phyloP scores from a whole-genome alignment of 2,329 filamentous ascomycete species.

The Tolypocladium ophioglossoides region DNA sequence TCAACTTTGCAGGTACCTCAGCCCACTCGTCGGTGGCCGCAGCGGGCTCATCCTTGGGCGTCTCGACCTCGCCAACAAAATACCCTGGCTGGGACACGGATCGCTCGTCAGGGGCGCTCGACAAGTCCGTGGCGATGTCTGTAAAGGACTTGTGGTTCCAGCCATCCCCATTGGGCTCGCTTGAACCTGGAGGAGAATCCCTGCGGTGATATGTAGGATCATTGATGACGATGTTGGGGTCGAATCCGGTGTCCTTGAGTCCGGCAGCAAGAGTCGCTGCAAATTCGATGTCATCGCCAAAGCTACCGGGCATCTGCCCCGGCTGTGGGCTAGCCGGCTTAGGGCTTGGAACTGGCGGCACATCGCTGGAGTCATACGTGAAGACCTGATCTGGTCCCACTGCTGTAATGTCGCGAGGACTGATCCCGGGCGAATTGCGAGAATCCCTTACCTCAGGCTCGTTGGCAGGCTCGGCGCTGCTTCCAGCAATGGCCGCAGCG shows the following conservation, averaged over 20 bases:
- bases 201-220: conserved; percentile 53
- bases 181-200: conserved; percentile 51
- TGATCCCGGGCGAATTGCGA: conserved; percentile 7
- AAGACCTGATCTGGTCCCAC: conserved; percentile 12
- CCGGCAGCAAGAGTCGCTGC: conserved; percentile 60
- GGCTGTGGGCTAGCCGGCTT: conserved; percentile 39
- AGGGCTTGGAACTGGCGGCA: conserved; percentile 44
- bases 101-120: not conserved
- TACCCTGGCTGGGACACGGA: conserved; percentile 27
- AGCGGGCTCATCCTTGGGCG: conserved; percentile 20
- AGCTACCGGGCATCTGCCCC: conserved; percentile 52
- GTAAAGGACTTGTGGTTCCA: conserved; percentile 39
- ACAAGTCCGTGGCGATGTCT: conserved; percentile 34
- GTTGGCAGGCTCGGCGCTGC: conserved; percentile 23
- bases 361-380: conserved; percentile 29
- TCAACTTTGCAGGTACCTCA: conserved; percentile 21
- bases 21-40: conserved; percentile 13
- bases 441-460: conserved; percentile 17
- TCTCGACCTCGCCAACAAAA: conserved; percentile 37
- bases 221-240: conserved; percentile 59
- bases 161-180: conserved; percentile 29
- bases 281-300: conserved; percentile 58
- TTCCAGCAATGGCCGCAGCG: conserved; percentile 36
- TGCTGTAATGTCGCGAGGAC: conserved; percentile 9
- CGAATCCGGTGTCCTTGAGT: conserved; percentile 58